Percentiles rank a stretch among this genome's conserved stretches.
phyloP scores from a whole-genome alignment of 345 rosid genomes.

The Theobroma cacao region DNA sequence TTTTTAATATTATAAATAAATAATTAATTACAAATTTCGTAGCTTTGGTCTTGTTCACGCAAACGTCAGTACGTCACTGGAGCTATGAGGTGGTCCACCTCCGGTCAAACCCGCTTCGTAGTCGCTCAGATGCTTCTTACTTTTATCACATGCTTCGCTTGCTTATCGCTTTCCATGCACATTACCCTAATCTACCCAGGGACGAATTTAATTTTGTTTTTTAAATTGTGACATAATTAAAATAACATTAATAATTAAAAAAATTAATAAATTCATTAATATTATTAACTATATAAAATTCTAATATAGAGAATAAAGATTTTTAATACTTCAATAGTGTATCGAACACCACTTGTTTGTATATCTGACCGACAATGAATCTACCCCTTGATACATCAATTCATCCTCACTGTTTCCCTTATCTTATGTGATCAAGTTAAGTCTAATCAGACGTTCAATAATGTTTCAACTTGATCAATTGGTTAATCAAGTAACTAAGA shows the following conservation, averaged over 20 bases:
- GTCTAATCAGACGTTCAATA: background rate
- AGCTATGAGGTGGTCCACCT: background rate
- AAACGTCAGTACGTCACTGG: background rate
- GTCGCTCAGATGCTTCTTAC: background rate
- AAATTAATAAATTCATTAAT: too few species aligned
- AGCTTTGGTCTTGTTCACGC: conserved; percentile 14
- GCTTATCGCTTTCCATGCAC: background rate
- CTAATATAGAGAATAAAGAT: too few species aligned
- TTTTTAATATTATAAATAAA: background rate
- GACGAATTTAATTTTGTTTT: too few species aligned
- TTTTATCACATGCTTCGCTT: background rate
- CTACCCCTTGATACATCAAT: background rate
- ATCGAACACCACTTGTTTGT: too few species aligned
- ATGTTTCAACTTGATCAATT: background rate
- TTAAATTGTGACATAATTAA: too few species aligned
- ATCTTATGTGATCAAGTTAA: background rate
- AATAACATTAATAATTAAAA: too few species aligned
- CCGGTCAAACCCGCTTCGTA: conserved; percentile 1
- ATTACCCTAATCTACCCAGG: background rate
- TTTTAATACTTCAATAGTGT: too few species aligned
- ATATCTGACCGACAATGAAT: too few species aligned
- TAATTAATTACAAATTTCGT: background rate
- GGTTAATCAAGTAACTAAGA: background rate
- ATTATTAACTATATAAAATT: too few species aligned
- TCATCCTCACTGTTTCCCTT: background rate